phyloP scores from a whole-genome alignment of 225 moss, liverwort and hornwort species.

The Sphagnum contortum region DNA sequence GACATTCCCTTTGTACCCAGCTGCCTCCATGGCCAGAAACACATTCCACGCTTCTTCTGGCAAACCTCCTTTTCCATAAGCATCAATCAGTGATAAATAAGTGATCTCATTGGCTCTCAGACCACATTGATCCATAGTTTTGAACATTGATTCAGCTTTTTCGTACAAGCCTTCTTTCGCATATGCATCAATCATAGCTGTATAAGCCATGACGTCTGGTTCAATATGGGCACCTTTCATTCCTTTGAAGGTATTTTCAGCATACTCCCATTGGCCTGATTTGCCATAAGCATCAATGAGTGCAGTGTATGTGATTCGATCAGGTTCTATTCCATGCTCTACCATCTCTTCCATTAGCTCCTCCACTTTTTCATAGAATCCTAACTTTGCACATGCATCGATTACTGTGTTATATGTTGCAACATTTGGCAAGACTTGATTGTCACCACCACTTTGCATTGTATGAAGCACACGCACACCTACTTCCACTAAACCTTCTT shows the following conservation, averaged over 20 bases:
- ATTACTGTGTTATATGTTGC: slow-evolving; percentile 82
- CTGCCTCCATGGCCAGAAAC: slow-evolving; percentile 51
- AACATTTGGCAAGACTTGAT: slow-evolving; percentile 54
- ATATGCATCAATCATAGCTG: slow-evolving; percentile 92
- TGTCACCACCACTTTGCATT: slow-evolving; percentile 52
- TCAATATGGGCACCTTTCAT: slow-evolving; percentile 67
- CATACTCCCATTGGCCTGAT: slow-evolving; percentile 74
- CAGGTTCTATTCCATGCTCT: slow-evolving; percentile 58
- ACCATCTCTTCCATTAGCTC: slow-evolving; percentile 71
- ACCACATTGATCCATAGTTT: slow-evolving; percentile 51
- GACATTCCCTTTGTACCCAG: slow-evolving; percentile 56
- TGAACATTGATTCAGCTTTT: slow-evolving; percentile 52
- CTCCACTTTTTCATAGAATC: slow-evolving; percentile 74
- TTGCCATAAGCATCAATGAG: slow-evolving; percentile 82
- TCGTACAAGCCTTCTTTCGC: slow-evolving; percentile 57
- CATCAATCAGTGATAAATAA: slow-evolving; percentile 69
- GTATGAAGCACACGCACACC: slow-evolving; percentile 60
- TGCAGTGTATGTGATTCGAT: slow-evolving; percentile 81
- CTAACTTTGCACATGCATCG: slow-evolving; percentile 71
- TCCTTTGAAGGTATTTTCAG: slow-evolving; percentile 77
- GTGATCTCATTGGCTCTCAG: slow-evolving; percentile 69
- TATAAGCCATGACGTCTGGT: slow-evolving; percentile 78
- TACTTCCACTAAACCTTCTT: slow-evolving; percentile 53
- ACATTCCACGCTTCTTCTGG: slow-evolving; percentile 56
- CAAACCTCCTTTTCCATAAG: slow-evolving; percentile 75